Percentiles rank a stretch among this genome's conserved stretches.
Conservation (phyloP, 2,329 filamentous ascomycete genomes). For the Herpomyces periplanetae region DNA sequence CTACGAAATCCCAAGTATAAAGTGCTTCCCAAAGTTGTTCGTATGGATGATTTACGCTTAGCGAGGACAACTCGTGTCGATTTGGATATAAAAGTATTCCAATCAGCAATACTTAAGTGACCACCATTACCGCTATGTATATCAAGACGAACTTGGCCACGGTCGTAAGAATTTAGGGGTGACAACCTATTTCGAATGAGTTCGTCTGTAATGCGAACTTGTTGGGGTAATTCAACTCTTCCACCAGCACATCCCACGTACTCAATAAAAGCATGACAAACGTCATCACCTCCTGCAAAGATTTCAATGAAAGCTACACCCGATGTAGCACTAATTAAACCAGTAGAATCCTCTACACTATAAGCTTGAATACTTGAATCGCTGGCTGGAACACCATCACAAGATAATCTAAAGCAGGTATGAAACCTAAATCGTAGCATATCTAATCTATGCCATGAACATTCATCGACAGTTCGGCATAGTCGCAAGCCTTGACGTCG, state of each 20-base stretch:
- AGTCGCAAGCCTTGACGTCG: conserved; percentile 35
- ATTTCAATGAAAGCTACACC: conserved; percentile 61
- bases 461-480: conserved; percentile 39
- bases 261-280: conserved; percentile 46
- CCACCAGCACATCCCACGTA: conserved; percentile 15
- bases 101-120: too few relatives aligned
- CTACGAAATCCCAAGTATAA: conserved; percentile 40
- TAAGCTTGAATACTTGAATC: conserved; percentile 56
- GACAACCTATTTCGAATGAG: too few relatives aligned
- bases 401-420: conserved; percentile 50
- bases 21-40: too few relatives aligned
- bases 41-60: too few relatives aligned
- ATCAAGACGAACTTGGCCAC: too few relatives aligned
- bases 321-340: conserved; percentile 35
- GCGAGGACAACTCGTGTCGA: conserved; percentile 30
- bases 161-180: too few relatives aligned
- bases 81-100: too few relatives aligned
- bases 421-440: conserved; percentile 58
- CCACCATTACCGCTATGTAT: too few relatives aligned
- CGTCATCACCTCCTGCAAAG: conserved; percentile 32
- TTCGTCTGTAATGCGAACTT: too few relatives aligned
- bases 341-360: conserved; percentile 33
- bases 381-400: conserved; percentile 17
- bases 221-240: conserved; percentile 26
- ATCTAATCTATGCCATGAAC: conserved; percentile 63